phyloP scores from a whole-genome alignment of 2,329 filamentous ascomycete genomes.

The Rutstroemia sydowiana region DNA sequence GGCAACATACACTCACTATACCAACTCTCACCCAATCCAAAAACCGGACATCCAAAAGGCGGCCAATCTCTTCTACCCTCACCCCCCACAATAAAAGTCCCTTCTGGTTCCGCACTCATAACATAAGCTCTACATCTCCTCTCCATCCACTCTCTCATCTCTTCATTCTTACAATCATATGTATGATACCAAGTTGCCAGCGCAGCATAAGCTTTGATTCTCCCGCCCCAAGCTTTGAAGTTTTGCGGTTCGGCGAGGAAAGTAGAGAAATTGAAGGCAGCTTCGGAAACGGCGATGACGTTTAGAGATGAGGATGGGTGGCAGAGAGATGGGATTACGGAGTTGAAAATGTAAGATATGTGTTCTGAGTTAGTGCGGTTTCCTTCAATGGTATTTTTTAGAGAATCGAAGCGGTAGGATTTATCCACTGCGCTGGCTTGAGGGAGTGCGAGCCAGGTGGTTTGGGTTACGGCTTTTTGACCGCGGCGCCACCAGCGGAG shows the following conservation, averaged over 20 bases:
- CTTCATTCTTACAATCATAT: conserved; percentile 32
- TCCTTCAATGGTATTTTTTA: conserved; percentile 53
- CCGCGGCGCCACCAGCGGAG: conserved; percentile 66
- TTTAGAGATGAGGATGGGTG: conserved; percentile 50
- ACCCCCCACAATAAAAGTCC: conserved; percentile 46
- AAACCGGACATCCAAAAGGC: conserved; percentile 55
- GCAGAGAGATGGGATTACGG: conserved; percentile 47
- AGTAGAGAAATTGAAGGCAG: conserved; percentile 47
- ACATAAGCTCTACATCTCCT: conserved; percentile 54
- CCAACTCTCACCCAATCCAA: conserved; percentile 56
- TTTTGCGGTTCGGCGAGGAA: conserved; percentile 51
- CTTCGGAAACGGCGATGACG: conserved; percentile 64
- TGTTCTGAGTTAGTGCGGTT: conserved; percentile 55
- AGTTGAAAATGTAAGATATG: conserved; percentile 57
- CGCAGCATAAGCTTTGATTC: conserved; percentile 42
- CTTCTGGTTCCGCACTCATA: conserved; percentile 43
- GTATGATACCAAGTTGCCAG: conserved; percentile 40
- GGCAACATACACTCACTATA: conserved; percentile 58
- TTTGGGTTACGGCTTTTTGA: conserved; percentile 50
- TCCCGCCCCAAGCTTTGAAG: conserved; percentile 39
- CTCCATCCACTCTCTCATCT: not conserved
- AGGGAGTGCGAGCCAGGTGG: conserved; percentile 50
- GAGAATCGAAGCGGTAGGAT: conserved; percentile 42
- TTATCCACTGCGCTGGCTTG: conserved; percentile 55
- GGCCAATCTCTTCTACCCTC: conserved; percentile 31